A percentile compares a stretch with the other conserved stretches of the same genome.
These are phyloP conservation scores for Lachnellula suecica DNA, from an alignment of 2,329 filamentous ascomycete genomes.

Conservation along the genomic window DNA sequence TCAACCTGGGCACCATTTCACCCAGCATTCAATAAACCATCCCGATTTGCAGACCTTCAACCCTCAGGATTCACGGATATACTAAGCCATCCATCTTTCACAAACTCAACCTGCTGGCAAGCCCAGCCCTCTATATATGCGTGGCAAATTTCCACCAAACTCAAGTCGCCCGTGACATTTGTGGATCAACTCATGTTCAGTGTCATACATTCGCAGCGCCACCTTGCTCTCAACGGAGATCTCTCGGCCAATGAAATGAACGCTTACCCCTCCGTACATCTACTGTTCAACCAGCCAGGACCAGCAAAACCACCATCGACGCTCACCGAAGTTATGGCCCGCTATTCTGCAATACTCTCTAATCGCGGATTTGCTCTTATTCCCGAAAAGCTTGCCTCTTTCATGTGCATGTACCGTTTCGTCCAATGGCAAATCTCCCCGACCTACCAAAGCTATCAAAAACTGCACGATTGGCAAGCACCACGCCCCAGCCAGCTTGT, in stretches of 20 bases:
- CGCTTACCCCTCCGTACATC: conserved; percentile 27
- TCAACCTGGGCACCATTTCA: conserved; percentile 29
- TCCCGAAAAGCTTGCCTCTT: conserved; percentile 30
- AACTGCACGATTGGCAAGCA: conserved; percentile 29
- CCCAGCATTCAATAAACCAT: conserved; percentile 26
- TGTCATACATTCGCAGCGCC: conserved; percentile 29
- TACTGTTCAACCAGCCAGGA: conserved; percentile 26
- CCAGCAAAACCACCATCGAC: conserved; percentile 19
- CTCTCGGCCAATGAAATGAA: conserved; percentile 20
- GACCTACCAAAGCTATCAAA: conserved; percentile 22
- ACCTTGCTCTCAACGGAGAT: conserved; percentile 20
- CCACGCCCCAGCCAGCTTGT: conserved; percentile 22
- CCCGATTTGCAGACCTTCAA: conserved; percentile 25
- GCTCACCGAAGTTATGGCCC: conserved; percentile 27
- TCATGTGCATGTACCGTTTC: conserved; percentile 33
- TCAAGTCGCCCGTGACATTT: conserved; percentile 28
- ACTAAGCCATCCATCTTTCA: conserved; percentile 17
- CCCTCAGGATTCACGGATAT: conserved; percentile 24
- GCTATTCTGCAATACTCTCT: conserved; percentile 26
- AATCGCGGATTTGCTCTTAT: conserved; percentile 27
- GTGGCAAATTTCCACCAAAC: conserved; percentile 32
- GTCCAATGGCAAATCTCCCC: conserved; percentile 32
- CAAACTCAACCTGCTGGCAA: conserved; percentile 26
- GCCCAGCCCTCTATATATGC: conserved; percentile 30
- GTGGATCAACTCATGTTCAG: conserved; percentile 30